phyloP scores from a whole-genome alignment of 192 early-diverging fungal species.

The Phycomyces nitens region DNA sequence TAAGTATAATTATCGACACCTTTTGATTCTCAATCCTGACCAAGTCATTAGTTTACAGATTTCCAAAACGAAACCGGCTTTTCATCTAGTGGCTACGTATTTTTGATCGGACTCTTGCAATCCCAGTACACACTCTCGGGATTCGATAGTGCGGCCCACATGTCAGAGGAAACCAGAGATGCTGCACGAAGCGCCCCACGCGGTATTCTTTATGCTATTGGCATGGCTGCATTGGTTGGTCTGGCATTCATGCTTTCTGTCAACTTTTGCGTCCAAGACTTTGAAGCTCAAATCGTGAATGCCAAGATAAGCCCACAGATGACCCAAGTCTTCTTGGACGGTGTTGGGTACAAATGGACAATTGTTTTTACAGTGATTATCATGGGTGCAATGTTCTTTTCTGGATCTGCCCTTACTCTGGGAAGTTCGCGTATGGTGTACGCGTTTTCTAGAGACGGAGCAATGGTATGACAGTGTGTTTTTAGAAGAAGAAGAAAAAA shows the following conservation, averaged over 20 bases:
- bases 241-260: slow-evolving; percentile 49
- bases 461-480: slow-evolving; percentile 19
- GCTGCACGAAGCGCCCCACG: slow-evolving; percentile 43
- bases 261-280: slow-evolving; percentile 47
- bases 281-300: slow-evolving; percentile 41
- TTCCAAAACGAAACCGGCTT: slow-evolving; percentile 57
- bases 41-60: slow-evolving; percentile 31
- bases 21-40: no score
- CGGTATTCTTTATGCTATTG: slow-evolving; percentile 49
- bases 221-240: slow-evolving; percentile 39
- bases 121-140: slow-evolving; percentile 58
- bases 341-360: slow-evolving; percentile 44
- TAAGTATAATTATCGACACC: slow-evolving; percentile 8
- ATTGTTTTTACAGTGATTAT: slow-evolving; percentile 48
- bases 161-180: slow-evolving; percentile 53
- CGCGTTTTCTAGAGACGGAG: slow-evolving; percentile 57
- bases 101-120: slow-evolving; percentile 49
- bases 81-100: slow-evolving; percentile 43
- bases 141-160: slow-evolving; percentile 44
- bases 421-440: slow-evolving; percentile 56
- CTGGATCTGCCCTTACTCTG: slow-evolving; percentile 45
- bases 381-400: slow-evolving; percentile 54
- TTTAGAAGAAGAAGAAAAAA: no score
- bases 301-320: slow-evolving; percentile 37
- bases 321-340: slow-evolving; percentile 50